Base-by-base conservation (phyloP, 108 stramenopile genomes). In the Skeletonema grethae region DNA sequence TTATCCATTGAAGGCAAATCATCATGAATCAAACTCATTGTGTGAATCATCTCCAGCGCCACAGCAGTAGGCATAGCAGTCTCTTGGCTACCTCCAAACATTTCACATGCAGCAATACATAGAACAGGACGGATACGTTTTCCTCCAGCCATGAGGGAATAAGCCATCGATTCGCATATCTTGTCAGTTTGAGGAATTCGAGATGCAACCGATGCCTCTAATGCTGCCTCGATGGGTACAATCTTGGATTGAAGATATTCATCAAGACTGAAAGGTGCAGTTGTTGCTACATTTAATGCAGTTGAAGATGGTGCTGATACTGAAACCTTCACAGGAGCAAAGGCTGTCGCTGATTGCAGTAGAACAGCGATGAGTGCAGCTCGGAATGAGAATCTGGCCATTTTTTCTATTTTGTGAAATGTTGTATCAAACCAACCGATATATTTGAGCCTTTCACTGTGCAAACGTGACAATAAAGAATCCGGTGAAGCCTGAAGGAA, bases 41-140 rank as follows among this genome's bases (percentile, higher is more conserved):
- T 97, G 72, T 98, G 97, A 66, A 98, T 98, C 97, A 98, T 98
- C 84, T 98, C 97, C 67, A 96, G 60, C 29, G 93, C 88, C n/a
- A 97, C 92, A 10, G 96, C 97, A 9, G 96, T 88, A 8, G 96
- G 95, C 86, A 98, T 96, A 57, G 96, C 95, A 18, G 43, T 80
- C 61, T 89, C 90, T 58, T 89, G 79, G 7, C 65, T 79, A 28
- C 85, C 83, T 15, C 89, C 90, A 59, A 97, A 94, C 95, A 97
- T 96, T 83, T 98, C 97, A 62, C 91, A 94, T 2, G 96, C 95
- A 5, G 96, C 95, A 64, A 97, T 78, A 72, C 90, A 91, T 48
- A 97, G 75, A 57, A 98, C 93, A n/a, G 97, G 97, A 36, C 97
- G 89, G 57, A 98, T 85, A 10, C 97, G 86, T 73, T 98, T 98